Evolutionary conservation across 768 basidiomycete genomes (phyloP).

Genomic region (Tephrocybe sp.): DNA sequence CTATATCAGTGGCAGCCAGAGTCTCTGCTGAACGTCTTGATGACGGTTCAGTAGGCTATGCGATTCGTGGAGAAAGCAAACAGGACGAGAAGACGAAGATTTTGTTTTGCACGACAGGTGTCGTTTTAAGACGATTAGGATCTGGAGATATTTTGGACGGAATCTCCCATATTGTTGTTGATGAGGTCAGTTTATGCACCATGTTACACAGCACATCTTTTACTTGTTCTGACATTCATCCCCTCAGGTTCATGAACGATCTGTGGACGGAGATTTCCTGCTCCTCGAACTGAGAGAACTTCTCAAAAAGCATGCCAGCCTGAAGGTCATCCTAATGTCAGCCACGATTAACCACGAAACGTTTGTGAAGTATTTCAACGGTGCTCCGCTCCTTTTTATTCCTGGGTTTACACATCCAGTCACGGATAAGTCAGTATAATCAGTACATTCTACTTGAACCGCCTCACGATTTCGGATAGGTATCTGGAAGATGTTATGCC

Average conservation of each 20-base stretch:
- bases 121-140: conserved; percentile 79
- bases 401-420: conserved; percentile 83
- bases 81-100: conserved; percentile 65
- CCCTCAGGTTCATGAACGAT: conserved; percentile 82
- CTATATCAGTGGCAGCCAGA: conserved; percentile 83
- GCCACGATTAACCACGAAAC: conserved; percentile 91
- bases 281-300: conserved; percentile 82
- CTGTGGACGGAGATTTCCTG: conserved; percentile 87
- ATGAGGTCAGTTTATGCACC: conserved; percentile 72
- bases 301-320: conserved; percentile 52
- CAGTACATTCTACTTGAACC: background rate
- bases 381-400: conserved; percentile 79
- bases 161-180: conserved; percentile 84
- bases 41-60: conserved; percentile 82
- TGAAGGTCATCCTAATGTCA: conserved; percentile 90
- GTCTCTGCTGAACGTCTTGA: conserved; percentile 79
- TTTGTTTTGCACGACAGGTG: conserved; percentile 92
- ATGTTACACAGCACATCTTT: background rate
- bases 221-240: background rate
- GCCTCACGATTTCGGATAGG: conserved; percentile 30
- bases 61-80: conserved; percentile 84
- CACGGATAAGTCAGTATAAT: conserved; percentile 54
- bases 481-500: conserved; percentile 83
- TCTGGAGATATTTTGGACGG: conserved; percentile 65
- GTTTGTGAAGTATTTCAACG: conserved; percentile 80